These are phyloP conservation scores for Candida tetrigidarum DNA, from an alignment of 1,139 yeast genomes.

Conservation along the genomic window DNA sequence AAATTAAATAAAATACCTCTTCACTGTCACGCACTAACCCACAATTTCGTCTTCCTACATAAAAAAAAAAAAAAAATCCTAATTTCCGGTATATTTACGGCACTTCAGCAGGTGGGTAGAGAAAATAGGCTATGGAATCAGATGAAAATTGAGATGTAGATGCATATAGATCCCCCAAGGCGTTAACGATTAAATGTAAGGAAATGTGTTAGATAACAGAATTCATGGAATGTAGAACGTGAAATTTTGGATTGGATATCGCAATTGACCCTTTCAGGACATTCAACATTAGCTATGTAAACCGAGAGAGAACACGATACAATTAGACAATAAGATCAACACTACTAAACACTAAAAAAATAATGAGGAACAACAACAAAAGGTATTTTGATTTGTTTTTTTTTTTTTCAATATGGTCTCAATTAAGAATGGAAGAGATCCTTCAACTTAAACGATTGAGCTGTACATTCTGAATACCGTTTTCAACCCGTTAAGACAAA, in stretches of 20 bases:
- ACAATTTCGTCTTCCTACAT: neutral
- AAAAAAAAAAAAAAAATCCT: neutral
- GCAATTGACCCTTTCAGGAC: neutral
- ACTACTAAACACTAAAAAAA: neutral
- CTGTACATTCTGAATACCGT: neutral
- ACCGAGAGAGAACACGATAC: no score
- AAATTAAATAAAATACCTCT: no score
- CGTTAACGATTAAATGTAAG: neutral
- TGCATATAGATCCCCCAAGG: neutral
- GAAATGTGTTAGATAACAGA: conserved; percentile 3
- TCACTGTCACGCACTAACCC: neutral
- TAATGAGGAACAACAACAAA: no score
- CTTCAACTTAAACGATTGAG: neutral
- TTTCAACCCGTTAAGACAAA: neutral
- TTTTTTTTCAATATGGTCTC: neutral
- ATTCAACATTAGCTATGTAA: no score
- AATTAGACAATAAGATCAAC: neutral
- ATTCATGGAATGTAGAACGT: conserved; percentile 2
- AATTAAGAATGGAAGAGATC: conserved; percentile 7
- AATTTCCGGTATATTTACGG: conserved; percentile 1
- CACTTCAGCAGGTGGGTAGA: neutral
- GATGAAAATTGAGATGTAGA: neutral
- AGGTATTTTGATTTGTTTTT: no score
- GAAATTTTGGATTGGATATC: conserved; percentile 1
- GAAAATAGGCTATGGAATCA: neutral